These are phyloP conservation scores for Aspergillus luchuensis DNA, from an alignment of 2,329 filamentous ascomycete species.

Conservation along the genomic window DNA sequence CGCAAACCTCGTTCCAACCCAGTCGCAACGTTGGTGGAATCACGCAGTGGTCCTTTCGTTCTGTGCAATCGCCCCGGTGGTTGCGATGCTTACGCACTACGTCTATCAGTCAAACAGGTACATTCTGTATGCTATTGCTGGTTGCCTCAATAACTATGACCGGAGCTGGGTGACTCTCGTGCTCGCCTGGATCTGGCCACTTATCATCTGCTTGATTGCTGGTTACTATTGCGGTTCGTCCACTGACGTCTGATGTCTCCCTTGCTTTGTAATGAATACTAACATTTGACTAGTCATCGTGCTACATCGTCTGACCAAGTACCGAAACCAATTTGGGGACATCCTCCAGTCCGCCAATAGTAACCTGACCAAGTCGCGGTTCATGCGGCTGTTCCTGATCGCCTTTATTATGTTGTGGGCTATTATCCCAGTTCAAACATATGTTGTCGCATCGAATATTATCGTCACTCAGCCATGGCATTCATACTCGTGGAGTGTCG, in stretches of 20 bases:
- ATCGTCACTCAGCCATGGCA: conserved; percentile 37
- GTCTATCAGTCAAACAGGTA: conserved; percentile 63
- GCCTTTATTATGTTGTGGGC: conserved; percentile 58
- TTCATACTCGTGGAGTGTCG: conserved; percentile 54
- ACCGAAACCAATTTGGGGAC: conserved; percentile 59
- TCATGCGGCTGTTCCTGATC: conserved; percentile 56
- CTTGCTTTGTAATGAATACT: neutral
- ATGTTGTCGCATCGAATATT: conserved; percentile 52
- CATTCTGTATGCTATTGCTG: conserved; percentile 59
- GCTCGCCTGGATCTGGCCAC: conserved; percentile 59
- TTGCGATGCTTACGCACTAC: conserved; percentile 61
- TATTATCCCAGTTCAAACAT: conserved; percentile 57
- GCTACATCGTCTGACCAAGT: conserved; percentile 61
- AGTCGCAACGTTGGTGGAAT: conserved; percentile 50
- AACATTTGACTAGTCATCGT: conserved; percentile 54
- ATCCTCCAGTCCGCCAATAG: conserved; percentile 55
- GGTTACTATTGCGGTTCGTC: conserved; percentile 58
- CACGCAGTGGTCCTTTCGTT: conserved; percentile 56
- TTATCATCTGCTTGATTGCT: conserved; percentile 56
- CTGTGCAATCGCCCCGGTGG: conserved; percentile 57
- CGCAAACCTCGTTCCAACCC: conserved; percentile 54
- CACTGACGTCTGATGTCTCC: neutral
- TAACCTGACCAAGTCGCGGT: conserved; percentile 60
- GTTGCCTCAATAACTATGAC: conserved; percentile 59
- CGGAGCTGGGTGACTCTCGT: conserved; percentile 60